Percentiles rank a stretch among this genome's conserved stretches.
These are phyloP conservation scores for Paecilomyces fulvus DNA, from an alignment of 2,329 filamentous ascomycete species.

Conservation along the genomic window DNA sequence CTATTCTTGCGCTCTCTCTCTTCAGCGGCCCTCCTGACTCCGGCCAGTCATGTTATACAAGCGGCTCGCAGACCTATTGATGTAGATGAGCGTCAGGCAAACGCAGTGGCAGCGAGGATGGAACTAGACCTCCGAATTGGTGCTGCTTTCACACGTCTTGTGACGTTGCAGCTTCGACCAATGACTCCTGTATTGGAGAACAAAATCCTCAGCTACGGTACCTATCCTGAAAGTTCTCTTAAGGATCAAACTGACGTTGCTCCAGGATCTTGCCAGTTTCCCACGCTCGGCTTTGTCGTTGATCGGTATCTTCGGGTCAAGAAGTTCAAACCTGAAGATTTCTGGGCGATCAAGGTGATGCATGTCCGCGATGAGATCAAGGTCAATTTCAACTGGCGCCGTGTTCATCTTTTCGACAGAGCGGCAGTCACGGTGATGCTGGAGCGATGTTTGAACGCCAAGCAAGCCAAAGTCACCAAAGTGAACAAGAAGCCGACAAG, in stretches of 20 bases:
- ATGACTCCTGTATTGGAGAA: constrained; percentile 60
- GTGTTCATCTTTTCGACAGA: constrained; percentile 79
- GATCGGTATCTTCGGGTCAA: constrained; percentile 90
- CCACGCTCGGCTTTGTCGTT: constrained; percentile 91
- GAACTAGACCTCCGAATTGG: constrained; percentile 91
- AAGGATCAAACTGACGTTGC: constrained; percentile 5
- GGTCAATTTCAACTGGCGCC: constrained; percentile 76
- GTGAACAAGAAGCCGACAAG: constrained; percentile 85
- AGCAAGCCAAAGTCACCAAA: constrained; percentile 69
- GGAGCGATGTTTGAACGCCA: constrained; percentile 72
- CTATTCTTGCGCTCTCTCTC: background rate
- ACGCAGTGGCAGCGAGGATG: constrained; percentile 80
- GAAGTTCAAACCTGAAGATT: constrained; percentile 85
- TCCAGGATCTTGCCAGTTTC: constrained; percentile 84
- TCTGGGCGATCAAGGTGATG: constrained; percentile 84
- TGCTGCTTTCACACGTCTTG: constrained; percentile 81
- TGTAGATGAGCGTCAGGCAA: constrained; percentile 76
- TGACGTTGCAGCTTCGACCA: constrained; percentile 67
- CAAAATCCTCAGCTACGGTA: constrained; percentile 73
- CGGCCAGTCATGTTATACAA: constrained; percentile 66
- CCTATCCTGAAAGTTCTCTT: constrained; percentile 9
- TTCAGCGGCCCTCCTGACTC: constrained; percentile 4
- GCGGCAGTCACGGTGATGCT: constrained; percentile 72
- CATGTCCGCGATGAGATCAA: constrained; percentile 69
- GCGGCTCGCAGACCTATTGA: constrained; percentile 69